phyloP scores from a whole-genome alignment of 441 rosid genomes.

The Codiaeum variegatum region DNA sequence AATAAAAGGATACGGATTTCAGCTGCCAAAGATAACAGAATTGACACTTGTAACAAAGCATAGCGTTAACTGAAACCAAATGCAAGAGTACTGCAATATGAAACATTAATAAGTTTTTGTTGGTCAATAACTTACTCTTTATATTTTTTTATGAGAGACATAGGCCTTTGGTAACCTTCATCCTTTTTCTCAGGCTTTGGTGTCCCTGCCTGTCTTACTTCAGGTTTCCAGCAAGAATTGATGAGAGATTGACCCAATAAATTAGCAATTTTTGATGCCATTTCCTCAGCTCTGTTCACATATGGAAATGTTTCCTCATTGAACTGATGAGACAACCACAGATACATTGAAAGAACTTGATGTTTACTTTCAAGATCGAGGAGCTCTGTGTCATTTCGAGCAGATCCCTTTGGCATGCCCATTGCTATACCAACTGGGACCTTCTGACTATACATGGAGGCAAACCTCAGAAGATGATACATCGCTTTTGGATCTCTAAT shows the following conservation, averaged over 20 bases:
- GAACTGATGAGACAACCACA: conserved; percentile 92
- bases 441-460: conserved; percentile 60
- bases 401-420: conserved; percentile 91
- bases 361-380: conserved; percentile 82
- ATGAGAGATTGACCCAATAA: conserved; percentile 77
- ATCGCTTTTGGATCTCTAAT: conserved; percentile 85
- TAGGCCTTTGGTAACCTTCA: conserved; percentile 56
- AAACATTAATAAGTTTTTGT: neutral
- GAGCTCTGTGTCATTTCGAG: conserved; percentile 73
- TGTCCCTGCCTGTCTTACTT: conserved; percentile 46
- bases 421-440: conserved; percentile 72
- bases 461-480: conserved; percentile 78
- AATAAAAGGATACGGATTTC: neutral
- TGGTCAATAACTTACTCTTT: conserved; percentile 42
- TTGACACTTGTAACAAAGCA: neutral
- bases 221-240: conserved; percentile 76
- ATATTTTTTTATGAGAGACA: conserved; percentile 43
- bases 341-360: conserved; percentile 83
- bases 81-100: neutral
- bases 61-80: conserved; percentile 1
- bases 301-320: conserved; percentile 68
- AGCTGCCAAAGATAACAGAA: neutral
- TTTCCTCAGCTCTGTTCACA: conserved; percentile 67
- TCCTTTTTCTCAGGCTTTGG: conserved; percentile 37
- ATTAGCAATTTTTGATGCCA: conserved; percentile 75